Evolutionary conservation across 805 yeast genomes (phyloP).

Genomic region (Hanseniaspora mollemarum): DNA sequence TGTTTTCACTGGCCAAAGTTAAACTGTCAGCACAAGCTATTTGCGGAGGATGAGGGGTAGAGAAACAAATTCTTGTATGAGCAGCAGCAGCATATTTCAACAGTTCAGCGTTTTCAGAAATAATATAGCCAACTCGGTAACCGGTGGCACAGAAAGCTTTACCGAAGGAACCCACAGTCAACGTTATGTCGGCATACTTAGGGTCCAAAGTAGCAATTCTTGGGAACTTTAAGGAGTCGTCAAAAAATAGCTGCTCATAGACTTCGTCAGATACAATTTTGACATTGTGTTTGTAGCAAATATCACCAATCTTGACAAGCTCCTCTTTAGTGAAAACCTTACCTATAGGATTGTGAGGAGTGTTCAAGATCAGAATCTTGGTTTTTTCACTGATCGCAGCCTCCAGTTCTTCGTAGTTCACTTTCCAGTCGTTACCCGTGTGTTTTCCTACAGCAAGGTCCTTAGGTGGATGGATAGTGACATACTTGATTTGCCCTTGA

Average conservation of each 20-base stretch:
- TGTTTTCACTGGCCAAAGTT: conserved; percentile 44
- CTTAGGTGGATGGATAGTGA: conserved; percentile 71
- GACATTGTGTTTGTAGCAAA: conserved; percentile 77
- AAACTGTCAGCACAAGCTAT: conserved; percentile 81
- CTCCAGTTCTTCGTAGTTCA: conserved; percentile 69
- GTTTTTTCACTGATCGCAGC: conserved; percentile 63
- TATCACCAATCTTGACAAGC: conserved; percentile 58
- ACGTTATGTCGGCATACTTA: conserved; percentile 64
- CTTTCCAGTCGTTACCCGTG: conserved; percentile 74
- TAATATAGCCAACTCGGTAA: conserved; percentile 95
- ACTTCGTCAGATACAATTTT: conserved; percentile 87
- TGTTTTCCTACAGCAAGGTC: conserved; percentile 54
- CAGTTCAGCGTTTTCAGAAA: conserved; percentile 65
- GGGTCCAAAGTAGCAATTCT: conserved; percentile 76
- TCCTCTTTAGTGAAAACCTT: conserved; percentile 74
- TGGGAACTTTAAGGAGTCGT: conserved; percentile 43
- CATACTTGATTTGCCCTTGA: conserved; percentile 85
- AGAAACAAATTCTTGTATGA: conserved; percentile 87
- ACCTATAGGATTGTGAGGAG: conserved; percentile 96
- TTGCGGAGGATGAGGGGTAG: conserved; percentile 84
- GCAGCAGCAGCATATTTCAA: conserved; percentile 75
- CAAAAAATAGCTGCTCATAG: conserved; percentile 77
- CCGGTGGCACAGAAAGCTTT: conserved; percentile 98
- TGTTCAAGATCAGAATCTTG: conserved; percentile 74
- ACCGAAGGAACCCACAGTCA: conserved; percentile 95